These are phyloP conservation scores for Phoma sp. DNA, from an alignment of 2,329 filamentous ascomycete genomes.

Conservation along the genomic window DNA sequence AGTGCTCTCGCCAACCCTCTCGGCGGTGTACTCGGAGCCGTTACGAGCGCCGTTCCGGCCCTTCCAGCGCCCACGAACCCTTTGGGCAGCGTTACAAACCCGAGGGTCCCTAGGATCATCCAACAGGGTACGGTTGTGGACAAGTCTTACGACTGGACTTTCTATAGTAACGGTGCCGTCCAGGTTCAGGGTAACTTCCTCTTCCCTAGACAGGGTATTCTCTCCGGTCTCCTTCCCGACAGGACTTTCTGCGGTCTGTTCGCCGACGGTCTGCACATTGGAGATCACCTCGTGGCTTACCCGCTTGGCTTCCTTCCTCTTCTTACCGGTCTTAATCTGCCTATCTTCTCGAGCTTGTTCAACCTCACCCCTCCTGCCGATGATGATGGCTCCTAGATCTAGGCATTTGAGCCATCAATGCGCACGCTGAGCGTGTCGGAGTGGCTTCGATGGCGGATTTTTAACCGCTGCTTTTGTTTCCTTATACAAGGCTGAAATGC, in stretches of 20 bases:
- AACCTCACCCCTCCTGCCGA: not conserved
- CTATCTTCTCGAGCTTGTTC: constrained; percentile 9
- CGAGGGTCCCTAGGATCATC: constrained; percentile 10
- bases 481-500: not conserved
- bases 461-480: not conserved
- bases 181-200: constrained; percentile 24
- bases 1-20: not conserved
- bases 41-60: constrained; percentile 3
- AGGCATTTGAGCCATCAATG: not conserved
- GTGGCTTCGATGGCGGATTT: not conserved
- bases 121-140: constrained; percentile 18
- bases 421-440: not conserved
- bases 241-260: constrained; percentile 22
- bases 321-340: constrained; percentile 9
- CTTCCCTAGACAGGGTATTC: constrained; percentile 15
- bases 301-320: constrained; percentile 11
- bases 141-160: constrained; percentile 19
- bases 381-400: not conserved
- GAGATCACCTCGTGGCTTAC: constrained; percentile 22
- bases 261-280: constrained; percentile 25
- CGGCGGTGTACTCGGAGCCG: not conserved
- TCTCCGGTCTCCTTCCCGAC: constrained; percentile 19
- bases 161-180: constrained; percentile 22
- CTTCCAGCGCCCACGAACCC: constrained; percentile 1
- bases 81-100: constrained; percentile 1